Conservation (phyloP, 1,284 basidiomycete genomes). For the Marasmius fiardii region DNA sequence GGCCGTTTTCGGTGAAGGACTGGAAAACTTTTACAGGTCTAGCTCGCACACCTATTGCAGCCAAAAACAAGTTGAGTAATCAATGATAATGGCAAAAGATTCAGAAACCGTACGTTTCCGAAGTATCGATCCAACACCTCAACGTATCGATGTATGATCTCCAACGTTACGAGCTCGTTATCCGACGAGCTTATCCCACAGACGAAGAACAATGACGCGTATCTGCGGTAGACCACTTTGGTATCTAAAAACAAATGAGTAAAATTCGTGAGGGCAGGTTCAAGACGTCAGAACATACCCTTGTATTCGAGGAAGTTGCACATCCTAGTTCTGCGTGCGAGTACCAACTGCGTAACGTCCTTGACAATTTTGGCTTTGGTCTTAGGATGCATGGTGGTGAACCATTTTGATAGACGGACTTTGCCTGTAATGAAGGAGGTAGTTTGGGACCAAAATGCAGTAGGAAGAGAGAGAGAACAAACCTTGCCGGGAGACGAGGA, state of each 20-base stretch:
- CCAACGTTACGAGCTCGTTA: slow-evolving; percentile 92
- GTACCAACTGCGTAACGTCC: slow-evolving; percentile 97
- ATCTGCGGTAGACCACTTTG: slow-evolving; percentile 97
- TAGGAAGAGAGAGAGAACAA: slow-evolving; percentile 22
- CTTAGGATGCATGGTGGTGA: slow-evolving; percentile 92
- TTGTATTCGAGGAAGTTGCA: slow-evolving; percentile 99
- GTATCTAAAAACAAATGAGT: slow-evolving; percentile 55
- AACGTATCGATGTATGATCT: slow-evolving; percentile 98
- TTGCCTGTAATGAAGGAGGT: slow-evolving; percentile 61
- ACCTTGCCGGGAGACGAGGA: slow-evolving; percentile 94
- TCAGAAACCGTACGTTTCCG: slow-evolving; percentile 71
- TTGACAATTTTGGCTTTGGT: slow-evolving; percentile 98
- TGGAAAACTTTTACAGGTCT: slow-evolving; percentile 63
- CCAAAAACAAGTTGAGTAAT: not conserved
- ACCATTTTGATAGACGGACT: slow-evolving; percentile 99
- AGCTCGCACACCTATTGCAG: slow-evolving; percentile 84
- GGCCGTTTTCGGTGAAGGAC: slow-evolving; percentile 7
- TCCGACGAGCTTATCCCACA: slow-evolving; percentile 87
- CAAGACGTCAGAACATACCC: slow-evolving; percentile 47
- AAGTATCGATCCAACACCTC: slow-evolving; percentile 99
- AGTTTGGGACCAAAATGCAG: not conserved
- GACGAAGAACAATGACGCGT: slow-evolving; percentile 98
- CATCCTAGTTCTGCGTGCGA: slow-evolving; percentile 95
- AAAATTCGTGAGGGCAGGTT: not conserved
- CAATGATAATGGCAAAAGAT: not conserved